These are phyloP conservation scores for Blastobotrys arbuscula DNA, from an alignment of 1,139 yeast genomes.

Conservation along the genomic window DNA sequence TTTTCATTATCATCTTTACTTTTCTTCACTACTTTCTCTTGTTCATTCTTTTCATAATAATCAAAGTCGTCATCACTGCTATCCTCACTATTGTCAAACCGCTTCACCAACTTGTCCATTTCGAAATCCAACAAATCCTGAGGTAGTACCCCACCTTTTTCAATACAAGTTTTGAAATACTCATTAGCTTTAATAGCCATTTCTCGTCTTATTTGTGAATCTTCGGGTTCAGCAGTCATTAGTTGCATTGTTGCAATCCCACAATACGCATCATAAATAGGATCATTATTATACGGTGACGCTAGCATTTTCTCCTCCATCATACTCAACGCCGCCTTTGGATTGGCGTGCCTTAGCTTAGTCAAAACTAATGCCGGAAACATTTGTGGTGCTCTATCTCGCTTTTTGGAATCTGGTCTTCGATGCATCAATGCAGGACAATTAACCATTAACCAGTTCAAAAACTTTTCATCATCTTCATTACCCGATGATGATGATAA, in stretches of 20 bases:
- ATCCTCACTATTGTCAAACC: conserved; percentile 9
- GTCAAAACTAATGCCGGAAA: conserved; percentile 21
- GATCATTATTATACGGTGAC: conserved; percentile 45
- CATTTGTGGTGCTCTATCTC: conserved; percentile 22
- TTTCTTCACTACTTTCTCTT: background rate
- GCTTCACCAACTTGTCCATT: conserved; percentile 6
- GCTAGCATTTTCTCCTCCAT: conserved; percentile 41
- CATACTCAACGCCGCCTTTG: conserved; percentile 24
- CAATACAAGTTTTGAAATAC: conserved; percentile 34
- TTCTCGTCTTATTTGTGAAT: conserved; percentile 4
- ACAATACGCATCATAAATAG: conserved; percentile 33
- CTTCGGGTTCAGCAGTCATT: conserved; percentile 14
- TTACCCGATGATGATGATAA: conserved; percentile 9
- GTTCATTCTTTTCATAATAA: background rate
- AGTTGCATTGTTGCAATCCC: conserved; percentile 28
- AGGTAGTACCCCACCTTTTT: conserved; percentile 27
- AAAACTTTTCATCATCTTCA: conserved; percentile 25
- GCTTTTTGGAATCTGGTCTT: conserved; percentile 11
- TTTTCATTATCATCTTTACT: conserved; percentile 6
- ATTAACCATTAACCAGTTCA: conserved; percentile 28
- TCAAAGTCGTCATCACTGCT: conserved; percentile 12
- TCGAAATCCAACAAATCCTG: conserved; percentile 22
- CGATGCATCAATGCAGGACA: conserved; percentile 16
- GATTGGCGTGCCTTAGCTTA: conserved; percentile 22
- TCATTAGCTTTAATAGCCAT: conserved; percentile 21